Percentiles rank a stretch among this genome's conserved stretches.
These are phyloP conservation scores for Cryptococcus amylolentus DNA, from an alignment of 1,284 basidiomycete species.

Conservation along the genomic window DNA sequence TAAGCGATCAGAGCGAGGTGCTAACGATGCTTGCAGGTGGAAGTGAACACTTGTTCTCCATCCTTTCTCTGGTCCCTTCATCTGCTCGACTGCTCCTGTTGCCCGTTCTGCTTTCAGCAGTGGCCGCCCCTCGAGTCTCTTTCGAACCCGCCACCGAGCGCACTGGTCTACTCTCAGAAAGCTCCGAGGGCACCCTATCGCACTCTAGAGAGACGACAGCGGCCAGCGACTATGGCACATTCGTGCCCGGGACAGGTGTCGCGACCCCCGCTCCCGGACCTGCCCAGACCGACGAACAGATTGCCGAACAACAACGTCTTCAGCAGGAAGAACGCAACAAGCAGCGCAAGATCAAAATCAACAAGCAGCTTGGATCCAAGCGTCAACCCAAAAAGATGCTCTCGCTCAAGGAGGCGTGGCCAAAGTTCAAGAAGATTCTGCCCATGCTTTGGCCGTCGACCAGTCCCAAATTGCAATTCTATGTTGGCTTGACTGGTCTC, in stretches of 20 bases:
- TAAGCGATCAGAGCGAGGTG: neutral
- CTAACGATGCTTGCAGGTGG: conserved; percentile 10
- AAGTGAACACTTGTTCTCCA: conserved; percentile 26
- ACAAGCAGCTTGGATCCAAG: conserved; percentile 38
- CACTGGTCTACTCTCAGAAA: conserved; percentile 26
- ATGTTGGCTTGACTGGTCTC: conserved; percentile 26
- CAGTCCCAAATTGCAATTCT: conserved; percentile 33
- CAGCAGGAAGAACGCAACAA: neutral
- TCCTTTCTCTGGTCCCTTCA: conserved; percentile 36
- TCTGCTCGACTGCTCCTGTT: conserved; percentile 34
- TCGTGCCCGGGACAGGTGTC: conserved; percentile 13
- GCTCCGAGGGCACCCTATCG: too few relatives aligned
- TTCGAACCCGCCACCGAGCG: conserved; percentile 37
- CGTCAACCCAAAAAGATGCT: conserved; percentile 33
- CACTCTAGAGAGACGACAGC: conserved; percentile 2
- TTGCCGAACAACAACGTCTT: neutral
- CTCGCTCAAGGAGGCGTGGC: conserved; percentile 29
- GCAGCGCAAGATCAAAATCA: conserved; percentile 28
- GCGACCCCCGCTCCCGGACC: conserved; percentile 14
- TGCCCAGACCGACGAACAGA: neutral
- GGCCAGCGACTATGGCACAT: conserved; percentile 30
- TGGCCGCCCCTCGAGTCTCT: conserved; percentile 30
- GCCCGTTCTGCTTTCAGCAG: conserved; percentile 30
- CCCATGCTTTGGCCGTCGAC: conserved; percentile 46
- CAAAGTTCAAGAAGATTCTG: conserved; percentile 33